phyloP scores from a whole-genome alignment of 805 yeast species.

The Candida tallmaniae region DNA sequence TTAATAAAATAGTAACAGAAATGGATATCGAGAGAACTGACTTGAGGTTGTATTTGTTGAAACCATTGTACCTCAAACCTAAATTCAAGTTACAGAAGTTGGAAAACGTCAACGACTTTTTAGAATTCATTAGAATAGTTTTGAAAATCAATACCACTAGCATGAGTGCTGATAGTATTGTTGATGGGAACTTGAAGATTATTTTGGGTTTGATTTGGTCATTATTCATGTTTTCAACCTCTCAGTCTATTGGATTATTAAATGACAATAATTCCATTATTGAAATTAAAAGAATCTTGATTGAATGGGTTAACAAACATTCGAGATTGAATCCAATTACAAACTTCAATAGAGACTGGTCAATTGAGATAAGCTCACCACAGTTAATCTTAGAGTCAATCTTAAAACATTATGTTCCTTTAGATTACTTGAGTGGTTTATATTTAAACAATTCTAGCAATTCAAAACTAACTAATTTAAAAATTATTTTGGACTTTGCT shows the following conservation, averaged over 20 bases:
- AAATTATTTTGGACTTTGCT: constrained; percentile 38
- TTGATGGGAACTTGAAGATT: constrained; percentile 44
- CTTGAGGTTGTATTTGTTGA: constrained; percentile 20
- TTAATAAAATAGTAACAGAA: constrained; percentile 26
- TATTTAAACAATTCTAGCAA: constrained; percentile 20
- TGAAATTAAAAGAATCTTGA: constrained; percentile 28
- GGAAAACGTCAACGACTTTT: constrained; percentile 42
- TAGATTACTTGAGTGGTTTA: constrained; percentile 16
- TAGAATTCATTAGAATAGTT: constrained; percentile 38
- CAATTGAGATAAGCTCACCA: constrained; percentile 42
- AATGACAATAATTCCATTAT: constrained; percentile 22
- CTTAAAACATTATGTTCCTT: constrained; percentile 22
- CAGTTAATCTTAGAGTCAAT: constrained; percentile 42
- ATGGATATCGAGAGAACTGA: constrained; percentile 12
- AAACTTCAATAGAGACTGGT: constrained; percentile 57
- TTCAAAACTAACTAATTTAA: constrained; percentile 27
- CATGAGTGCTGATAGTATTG: constrained; percentile 47
- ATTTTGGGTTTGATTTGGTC: constrained; percentile 49
- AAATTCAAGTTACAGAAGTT: constrained; percentile 39
- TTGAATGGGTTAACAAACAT: constrained; percentile 49
- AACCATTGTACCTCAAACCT: constrained; percentile 34
- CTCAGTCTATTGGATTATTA: constrained; percentile 17
- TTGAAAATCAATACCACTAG: constrained; percentile 37
- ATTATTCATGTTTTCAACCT: constrained; percentile 38
- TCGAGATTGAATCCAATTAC: constrained; percentile 21